Percentiles rank a stretch among this genome's conserved stretches.
phyloP scores from a whole-genome alignment of 1,284 basidiomycete genomes.

The Agroathelia rolfsii region DNA sequence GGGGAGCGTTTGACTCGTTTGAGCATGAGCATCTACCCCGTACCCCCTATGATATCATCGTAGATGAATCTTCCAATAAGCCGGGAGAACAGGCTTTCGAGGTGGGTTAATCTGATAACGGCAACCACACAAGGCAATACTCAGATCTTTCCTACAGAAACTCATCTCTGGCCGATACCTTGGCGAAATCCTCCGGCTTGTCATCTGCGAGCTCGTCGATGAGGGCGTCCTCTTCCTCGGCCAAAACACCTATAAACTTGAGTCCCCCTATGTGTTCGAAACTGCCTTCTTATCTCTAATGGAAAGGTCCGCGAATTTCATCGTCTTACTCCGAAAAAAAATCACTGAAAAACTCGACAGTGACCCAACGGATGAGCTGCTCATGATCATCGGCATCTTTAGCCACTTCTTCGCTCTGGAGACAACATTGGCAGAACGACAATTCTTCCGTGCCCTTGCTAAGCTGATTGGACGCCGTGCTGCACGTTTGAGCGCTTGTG shows the following conservation, averaged over 20 bases:
- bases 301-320: constrained; percentile 75
- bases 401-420: constrained; percentile 91
- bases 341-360: constrained; percentile 26
- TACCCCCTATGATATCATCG: constrained; percentile 89
- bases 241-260: constrained; percentile 96
- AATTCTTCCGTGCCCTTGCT: constrained; percentile 90
- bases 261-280: constrained; percentile 87
- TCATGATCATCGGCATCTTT: constrained; percentile 95
- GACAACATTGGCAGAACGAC: constrained; percentile 87
- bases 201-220: constrained; percentile 93
- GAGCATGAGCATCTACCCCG: constrained; percentile 89
- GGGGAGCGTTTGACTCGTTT: constrained; percentile 97
- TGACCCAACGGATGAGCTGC: constrained; percentile 94
- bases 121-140: not conserved
- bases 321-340: too few species aligned
- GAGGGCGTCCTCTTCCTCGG: constrained; percentile 95
- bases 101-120: constrained; percentile 26
- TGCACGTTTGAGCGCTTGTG: constrained; percentile 82
- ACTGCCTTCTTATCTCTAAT: constrained; percentile 96
- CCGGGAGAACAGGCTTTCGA: constrained; percentile 91
- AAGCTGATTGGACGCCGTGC: constrained; percentile 85
- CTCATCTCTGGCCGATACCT: constrained; percentile 97
- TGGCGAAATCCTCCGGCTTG: constrained; percentile 90
- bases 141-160: constrained; percentile 57
- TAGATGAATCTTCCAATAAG: constrained; percentile 94